phyloP scores from a whole-genome alignment of 345 rosid species.

The Acer negundo region DNA sequence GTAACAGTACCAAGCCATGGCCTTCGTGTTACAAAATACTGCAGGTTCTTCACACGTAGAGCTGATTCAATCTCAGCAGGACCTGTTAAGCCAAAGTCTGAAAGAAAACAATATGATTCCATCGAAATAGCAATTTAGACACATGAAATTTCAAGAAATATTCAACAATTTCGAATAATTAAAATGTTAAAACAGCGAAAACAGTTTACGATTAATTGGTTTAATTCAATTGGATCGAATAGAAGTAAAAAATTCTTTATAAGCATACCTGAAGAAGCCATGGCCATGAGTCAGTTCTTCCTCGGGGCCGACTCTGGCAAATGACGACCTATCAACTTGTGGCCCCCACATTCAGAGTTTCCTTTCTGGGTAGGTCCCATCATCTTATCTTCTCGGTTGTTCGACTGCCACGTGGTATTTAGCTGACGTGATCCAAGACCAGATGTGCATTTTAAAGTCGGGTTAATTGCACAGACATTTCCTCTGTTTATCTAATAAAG shows the following conservation, averaged over 20 bases:
- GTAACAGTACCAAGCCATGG: conserved; percentile 88
- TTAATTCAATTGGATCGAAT: not conserved
- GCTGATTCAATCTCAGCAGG: conserved; percentile 85
- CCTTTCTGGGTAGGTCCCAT: not conserved
- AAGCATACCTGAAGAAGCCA: conserved; percentile 21
- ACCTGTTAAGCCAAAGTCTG: conserved; percentile 55
- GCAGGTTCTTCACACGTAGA: conserved; percentile 69
- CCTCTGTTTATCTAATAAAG: too few relatives aligned
- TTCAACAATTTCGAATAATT: not conserved
- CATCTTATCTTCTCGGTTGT: too few relatives aligned
- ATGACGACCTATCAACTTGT: not conserved
- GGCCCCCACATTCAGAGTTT: not conserved
- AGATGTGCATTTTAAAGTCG: too few relatives aligned
- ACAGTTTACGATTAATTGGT: not conserved
- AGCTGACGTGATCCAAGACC: too few relatives aligned
- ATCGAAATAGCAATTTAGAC: not conserved
- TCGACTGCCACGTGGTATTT: too few relatives aligned
- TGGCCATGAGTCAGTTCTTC: not conserved
- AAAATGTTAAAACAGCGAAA: not conserved
- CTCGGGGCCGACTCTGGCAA: not conserved
- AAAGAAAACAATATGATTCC: not conserved
- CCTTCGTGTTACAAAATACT: conserved; percentile 65
- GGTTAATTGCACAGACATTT: too few relatives aligned
- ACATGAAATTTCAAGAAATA: not conserved
- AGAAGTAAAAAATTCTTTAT: not conserved